phyloP scores from a whole-genome alignment of 148 eudicot species.

The Rhododendron williamsianum region DNA sequence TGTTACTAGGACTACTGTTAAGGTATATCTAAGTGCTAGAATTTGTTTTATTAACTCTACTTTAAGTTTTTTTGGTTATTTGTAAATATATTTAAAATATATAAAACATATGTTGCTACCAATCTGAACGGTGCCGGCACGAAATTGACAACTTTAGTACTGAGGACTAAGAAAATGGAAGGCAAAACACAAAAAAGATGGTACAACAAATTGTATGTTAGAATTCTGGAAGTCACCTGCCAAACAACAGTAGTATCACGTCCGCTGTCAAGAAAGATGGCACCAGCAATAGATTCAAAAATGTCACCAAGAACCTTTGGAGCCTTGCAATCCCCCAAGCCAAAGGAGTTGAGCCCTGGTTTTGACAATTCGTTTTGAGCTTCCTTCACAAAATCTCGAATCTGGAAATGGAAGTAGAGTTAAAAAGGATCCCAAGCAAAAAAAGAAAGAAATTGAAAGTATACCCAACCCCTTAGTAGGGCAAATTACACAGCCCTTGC shows the following conservation, averaged over 20 bases:
- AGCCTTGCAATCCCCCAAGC: slow-evolving; percentile 97
- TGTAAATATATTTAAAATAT: no score
- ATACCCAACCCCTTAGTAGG: not conserved
- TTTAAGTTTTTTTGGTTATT: no score
- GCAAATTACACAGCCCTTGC: not conserved
- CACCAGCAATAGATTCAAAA: slow-evolving; percentile 94
- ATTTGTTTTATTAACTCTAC: no score
- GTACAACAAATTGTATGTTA: not conserved
- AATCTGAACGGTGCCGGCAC: not conserved
- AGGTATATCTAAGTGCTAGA: not conserved
- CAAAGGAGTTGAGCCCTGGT: slow-evolving; percentile 84
- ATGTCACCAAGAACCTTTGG: slow-evolving; percentile 99
- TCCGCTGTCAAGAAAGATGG: slow-evolving; percentile 79
- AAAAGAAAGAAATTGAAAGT: not conserved
- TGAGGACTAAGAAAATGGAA: slow-evolving; percentile 1
- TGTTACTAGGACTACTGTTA: not conserved
- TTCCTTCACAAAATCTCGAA: slow-evolving; percentile 93
- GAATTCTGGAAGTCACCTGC: slow-evolving; percentile 44
- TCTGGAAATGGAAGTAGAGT: slow-evolving; percentile 33
- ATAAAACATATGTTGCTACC: not conserved
- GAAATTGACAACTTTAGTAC: not conserved
- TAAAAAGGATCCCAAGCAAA: not conserved
- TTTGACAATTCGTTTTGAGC: slow-evolving; percentile 60
- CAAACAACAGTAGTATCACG: slow-evolving; percentile 69
- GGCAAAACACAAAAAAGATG: not conserved